Conservation (phyloP, 139 green algal genomes). For the Haematococcus sp. region DNA sequence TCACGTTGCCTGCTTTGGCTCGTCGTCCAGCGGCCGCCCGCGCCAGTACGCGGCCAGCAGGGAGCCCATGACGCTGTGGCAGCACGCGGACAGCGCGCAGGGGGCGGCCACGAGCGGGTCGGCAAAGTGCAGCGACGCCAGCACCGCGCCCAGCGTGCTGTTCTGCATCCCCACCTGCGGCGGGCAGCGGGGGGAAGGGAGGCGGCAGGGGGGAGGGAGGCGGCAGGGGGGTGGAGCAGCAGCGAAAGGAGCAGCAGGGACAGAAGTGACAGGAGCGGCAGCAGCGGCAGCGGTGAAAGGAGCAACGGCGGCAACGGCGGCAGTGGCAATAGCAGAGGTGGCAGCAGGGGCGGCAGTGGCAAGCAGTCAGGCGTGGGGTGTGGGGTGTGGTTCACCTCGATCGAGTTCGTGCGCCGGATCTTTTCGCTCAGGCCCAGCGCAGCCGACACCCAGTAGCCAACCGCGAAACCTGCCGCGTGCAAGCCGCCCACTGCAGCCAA, state of each 20-base stretch:
- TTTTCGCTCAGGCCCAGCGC: slow-evolving; percentile 43
- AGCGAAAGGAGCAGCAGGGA: too few species aligned
- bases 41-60: slow-evolving; percentile 61
- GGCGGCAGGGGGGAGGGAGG: not conserved
- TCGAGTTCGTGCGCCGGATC: slow-evolving; percentile 58
- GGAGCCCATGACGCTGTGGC: slow-evolving; percentile 70
- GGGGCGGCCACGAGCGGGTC: slow-evolving; percentile 72
- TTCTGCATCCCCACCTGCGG: slow-evolving; percentile 46
- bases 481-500: slow-evolving; percentile 50
- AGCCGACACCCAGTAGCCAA: slow-evolving; percentile 48
- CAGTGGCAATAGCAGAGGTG: too few species aligned
- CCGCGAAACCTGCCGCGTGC: slow-evolving; percentile 57
- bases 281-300: too few species aligned
- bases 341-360: too few species aligned
- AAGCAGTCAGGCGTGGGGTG: too few species aligned
- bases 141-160: slow-evolving; percentile 51
- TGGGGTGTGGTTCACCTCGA: slow-evolving; percentile 24
- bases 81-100: slow-evolving; percentile 72
- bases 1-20: too few species aligned
- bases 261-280: too few species aligned
- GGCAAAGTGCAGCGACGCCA: slow-evolving; percentile 70
- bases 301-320: not conserved
- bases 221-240: not conserved
- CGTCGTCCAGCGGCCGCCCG: not conserved
- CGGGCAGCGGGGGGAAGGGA: not conserved